Base-by-base conservation (phyloP, 768 basidiomycete genomes). In the Termitomyces bulborhizus region DNA sequence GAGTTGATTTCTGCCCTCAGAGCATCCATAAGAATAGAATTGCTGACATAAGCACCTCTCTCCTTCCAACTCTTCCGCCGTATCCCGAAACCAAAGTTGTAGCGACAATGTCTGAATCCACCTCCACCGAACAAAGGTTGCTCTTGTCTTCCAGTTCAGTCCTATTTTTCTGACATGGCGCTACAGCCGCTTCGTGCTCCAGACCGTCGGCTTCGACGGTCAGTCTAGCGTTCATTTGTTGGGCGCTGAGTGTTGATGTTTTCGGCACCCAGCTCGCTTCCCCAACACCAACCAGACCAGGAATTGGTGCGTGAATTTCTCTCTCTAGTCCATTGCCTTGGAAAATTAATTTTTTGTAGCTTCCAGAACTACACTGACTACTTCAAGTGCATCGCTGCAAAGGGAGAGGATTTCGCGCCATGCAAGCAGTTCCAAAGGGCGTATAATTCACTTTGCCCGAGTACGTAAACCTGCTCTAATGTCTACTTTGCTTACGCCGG, bases 391-490 rank as follows among this genome's bases (percentile, higher is more conserved):
- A 75, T 98, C 64, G 73, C 89, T 64, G 95, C 95, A 64, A 98
- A 97, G 76, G 97, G 97, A 62, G 97, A 99, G 63, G 97, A 98
- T 57, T 98, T 86, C 69, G 85, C 87, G n/a, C 94, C 97, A 1
- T 98, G 97, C 87, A 93, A 93, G 77, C 95, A 97, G 73, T 99
- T 99, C 85, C 90, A 89, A 77, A 83, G 85, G 71, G 91, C 91
- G 29, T 99, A 93, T 80, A 82, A 93, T 78, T 93, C 95, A 41
- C 84, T 98, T 57, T 99, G 97, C 76, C 97, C 97, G 60, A 98
- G 97, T 98, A 65, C 71, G 93, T 86, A 18, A 41, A 41, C 49
- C 32, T 59, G 47, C 47, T 50, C 47, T 39, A 46, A 26, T 40
- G 11, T 46, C 8, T 21, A 9, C 18, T 39, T 65, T 36, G 32